Conservation (phyloP, 2,329 filamentous ascomycete genomes). For the Pseudogymnoascus sp. region DNA sequence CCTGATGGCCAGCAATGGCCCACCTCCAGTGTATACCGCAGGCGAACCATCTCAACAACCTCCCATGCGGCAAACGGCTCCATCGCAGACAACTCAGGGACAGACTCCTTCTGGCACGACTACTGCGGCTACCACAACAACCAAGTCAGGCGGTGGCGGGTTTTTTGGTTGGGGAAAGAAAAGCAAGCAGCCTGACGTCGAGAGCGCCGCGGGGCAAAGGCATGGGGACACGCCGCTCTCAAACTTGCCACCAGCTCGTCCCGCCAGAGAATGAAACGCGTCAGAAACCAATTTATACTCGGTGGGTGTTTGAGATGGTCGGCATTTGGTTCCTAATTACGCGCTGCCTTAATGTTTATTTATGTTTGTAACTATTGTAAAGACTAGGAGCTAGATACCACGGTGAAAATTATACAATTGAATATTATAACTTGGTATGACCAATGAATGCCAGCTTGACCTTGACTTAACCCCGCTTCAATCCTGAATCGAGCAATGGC, state of each 20-base stretch:
- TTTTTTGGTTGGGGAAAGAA: conserved; percentile 29
- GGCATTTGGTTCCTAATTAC: background rate
- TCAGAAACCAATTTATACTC: background rate
- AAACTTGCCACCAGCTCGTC: background rate
- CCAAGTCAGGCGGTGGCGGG: conserved; percentile 14
- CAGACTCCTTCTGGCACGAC: conserved; percentile 12
- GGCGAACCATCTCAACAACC: conserved; percentile 15
- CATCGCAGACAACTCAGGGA: conserved; percentile 11
- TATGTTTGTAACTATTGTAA: conserved; percentile 6
- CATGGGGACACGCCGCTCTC: conserved; percentile 5
- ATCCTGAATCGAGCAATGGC: background rate
- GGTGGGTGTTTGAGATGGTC: background rate
- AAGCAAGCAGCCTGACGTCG: conserved; percentile 24
- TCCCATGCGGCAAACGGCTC: conserved; percentile 11
- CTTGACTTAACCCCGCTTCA: background rate
- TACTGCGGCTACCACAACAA: conserved; percentile 7
- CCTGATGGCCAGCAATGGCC: conserved; percentile 18
- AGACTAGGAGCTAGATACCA: background rate
- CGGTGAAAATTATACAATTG: background rate
- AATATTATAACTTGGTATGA: background rate
- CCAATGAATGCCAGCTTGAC: background rate
- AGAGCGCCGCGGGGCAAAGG: conserved; percentile 11
- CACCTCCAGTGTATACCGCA: conserved; percentile 24
- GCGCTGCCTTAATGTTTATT: background rate
- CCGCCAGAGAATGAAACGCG: background rate